Evolutionary conservation across 352 stramenopile genomes (phyloP), one percentile per base, ranked within the genome.

Genomic region (Pythium guiyangense): DNA sequence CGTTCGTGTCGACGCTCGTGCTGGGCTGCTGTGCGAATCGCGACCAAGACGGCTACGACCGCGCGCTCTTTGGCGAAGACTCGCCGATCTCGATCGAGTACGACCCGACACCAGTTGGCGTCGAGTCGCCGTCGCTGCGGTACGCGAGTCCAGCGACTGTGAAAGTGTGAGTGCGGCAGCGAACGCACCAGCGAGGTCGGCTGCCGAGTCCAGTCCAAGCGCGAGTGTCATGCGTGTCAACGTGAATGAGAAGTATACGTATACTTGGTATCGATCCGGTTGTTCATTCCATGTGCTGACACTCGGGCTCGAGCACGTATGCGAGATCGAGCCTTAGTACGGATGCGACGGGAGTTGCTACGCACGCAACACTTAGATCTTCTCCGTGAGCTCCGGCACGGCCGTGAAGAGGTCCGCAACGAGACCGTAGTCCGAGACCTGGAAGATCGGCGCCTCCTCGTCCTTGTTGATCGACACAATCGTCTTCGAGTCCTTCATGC

Each of bases 401-500:
- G 82, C 93, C 29, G 89, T 89, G 77, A 99, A 99, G 46, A 99
- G 84, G 78, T 99, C 97, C 42, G 77, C 95, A n/a, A 98, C 93
- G 20, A 99, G 78, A 34, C 97, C 97, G 75, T 99, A 99, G 87
- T 99, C 97, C 27, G 96, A 90, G 35, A 99, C 96, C 69, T 98
- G 88, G 80, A 99, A 99, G 73, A 99, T 99, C 35, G 97, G 97
- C 10, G 97, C 97, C 62, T 99, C 97, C 40, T 96, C 86, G 84
- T 99, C 97, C 78, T 99, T 99, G 78, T 99, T 99, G 73, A 99
- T 99, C 40, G 96, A 96, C 34, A 99, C 97, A 69, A 99, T 99
- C 11, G 92, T 98, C 81, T 99, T 99, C 66, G 79, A 96, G 77
- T 99, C 97, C 79, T 99, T 99, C 97, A 99, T 99, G 63, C 97